These are phyloP conservation scores for Babesia bigemina DNA, from an alignment of 169 alveolate species.

Conservation along the genomic window DNA sequence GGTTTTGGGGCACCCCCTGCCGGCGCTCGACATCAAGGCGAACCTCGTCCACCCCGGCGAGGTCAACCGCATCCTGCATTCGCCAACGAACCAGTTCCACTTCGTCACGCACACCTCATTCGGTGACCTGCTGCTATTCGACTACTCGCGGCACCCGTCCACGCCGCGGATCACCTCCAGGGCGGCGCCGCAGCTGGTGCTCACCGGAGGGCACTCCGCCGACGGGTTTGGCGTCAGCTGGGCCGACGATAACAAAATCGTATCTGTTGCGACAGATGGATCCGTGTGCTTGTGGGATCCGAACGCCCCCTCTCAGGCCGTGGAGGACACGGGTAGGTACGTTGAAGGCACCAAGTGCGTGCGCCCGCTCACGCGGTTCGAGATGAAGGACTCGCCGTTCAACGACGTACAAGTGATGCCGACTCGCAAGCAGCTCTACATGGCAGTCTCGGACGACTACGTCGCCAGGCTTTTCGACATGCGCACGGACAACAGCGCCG, in stretches of 20 bases:
- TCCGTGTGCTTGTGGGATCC: conserved; percentile 89
- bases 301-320: conserved; percentile 46
- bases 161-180: conserved; percentile 85
- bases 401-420: conserved; percentile 35
- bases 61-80: conserved; percentile 84
- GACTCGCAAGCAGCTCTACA: not conserved
- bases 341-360: conserved; percentile 27
- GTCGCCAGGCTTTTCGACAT: conserved; percentile 55
- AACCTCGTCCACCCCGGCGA: conserved; percentile 84
- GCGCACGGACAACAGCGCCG: conserved; percentile 41
- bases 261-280: conserved; percentile 90
- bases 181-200: conserved; percentile 86
- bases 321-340: conserved; percentile 17
- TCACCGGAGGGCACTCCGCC: conserved; percentile 86
- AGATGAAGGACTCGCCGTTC: conserved; percentile 33
- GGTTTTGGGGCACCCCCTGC: conserved; percentile 39
- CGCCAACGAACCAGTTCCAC: conserved; percentile 89
- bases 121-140: conserved; percentile 89
- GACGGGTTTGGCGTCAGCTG: conserved; percentile 92
- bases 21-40: conserved; percentile 83
- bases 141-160: conserved; percentile 91
- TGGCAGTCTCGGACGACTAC: conserved; percentile 49
- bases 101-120: conserved; percentile 89
- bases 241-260: conserved; percentile 77
- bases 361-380: conserved; percentile 16